A percentile compares a stretch with the other conserved stretches of the same genome.
These are phyloP conservation scores for Thuidium tamariscinum DNA, from an alignment of 225 moss, liverwort and hornwort species.

Conservation along the genomic window DNA sequence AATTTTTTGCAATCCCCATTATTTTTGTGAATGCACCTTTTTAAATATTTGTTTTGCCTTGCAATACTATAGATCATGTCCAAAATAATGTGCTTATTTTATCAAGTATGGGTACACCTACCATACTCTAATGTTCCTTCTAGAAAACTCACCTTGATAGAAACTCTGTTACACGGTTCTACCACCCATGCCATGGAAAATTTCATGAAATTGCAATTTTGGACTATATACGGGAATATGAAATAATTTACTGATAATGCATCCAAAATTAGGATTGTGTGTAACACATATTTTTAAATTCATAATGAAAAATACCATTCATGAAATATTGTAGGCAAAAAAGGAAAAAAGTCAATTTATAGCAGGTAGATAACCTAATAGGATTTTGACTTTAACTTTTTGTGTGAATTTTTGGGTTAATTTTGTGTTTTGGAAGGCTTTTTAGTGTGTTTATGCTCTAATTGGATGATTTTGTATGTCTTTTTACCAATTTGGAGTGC, in stretches of 20 bases:
- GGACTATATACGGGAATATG: no score
- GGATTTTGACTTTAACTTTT: background rate
- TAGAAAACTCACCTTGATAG: background rate
- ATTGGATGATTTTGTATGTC: no score
- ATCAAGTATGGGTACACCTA: no score
- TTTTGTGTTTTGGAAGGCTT: no score
- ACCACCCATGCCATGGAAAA: accelerated
- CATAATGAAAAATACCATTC: background rate
- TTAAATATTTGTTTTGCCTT: no score
- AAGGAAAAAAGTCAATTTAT: accelerated
- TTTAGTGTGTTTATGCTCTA: no score
- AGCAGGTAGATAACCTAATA: background rate
- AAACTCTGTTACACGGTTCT: accelerated
- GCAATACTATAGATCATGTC: no score
- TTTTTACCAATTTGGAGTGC: no score
- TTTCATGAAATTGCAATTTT: background rate
- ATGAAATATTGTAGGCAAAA: background rate
- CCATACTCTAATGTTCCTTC: background rate
- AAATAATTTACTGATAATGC: background rate
- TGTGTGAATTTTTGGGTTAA: no score
- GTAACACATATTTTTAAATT: background rate
- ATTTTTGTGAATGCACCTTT: no score
- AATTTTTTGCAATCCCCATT: no score
- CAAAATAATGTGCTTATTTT: no score
- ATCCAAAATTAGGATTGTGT: background rate